Conservation (phyloP, 371 early-diverging fungal species). For the Mucor circinelloides region DNA sequence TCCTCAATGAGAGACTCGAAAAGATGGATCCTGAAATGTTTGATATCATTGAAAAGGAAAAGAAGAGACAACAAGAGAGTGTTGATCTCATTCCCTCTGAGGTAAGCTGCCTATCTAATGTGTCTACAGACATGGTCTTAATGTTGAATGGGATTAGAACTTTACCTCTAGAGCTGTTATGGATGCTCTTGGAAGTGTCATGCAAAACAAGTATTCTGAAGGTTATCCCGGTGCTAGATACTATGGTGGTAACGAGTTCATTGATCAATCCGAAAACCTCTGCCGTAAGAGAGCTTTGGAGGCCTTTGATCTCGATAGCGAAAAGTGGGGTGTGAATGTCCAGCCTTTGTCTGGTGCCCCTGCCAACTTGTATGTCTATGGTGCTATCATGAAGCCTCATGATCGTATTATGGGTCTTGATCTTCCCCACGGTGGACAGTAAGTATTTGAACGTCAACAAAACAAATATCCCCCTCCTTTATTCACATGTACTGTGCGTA, state of each 20-base stretch:
- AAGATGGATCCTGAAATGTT: conserved; percentile 92
- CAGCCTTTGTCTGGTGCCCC: conserved; percentile 96
- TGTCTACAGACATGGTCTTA: background rate
- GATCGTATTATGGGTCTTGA: conserved; percentile 99
- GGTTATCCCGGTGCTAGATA: conserved; percentile 98
- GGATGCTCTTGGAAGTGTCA: conserved; percentile 96
- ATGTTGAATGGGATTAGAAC: conserved; percentile 67
- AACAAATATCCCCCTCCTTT: background rate
- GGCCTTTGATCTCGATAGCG: conserved; percentile 87
- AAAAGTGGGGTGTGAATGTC: conserved; percentile 99
- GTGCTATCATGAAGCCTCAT: conserved; percentile 95
- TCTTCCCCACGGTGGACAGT: conserved; percentile 99
- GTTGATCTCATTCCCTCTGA: conserved; percentile 97
- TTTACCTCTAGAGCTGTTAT: conserved; percentile 97
- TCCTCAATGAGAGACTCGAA: conserved; percentile 70
- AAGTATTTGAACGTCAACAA: conserved; percentile 33
- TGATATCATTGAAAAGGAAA: conserved; percentile 95
- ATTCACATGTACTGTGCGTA: conserved; percentile 19
- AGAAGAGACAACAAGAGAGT: conserved; percentile 93
- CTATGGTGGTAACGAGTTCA: conserved; percentile 99
- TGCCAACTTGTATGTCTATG: conserved; percentile 98
- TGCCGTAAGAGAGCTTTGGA: conserved; percentile 97
- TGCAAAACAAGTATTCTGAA: conserved; percentile 99
- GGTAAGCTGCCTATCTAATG: conserved; percentile 43
- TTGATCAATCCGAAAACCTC: conserved; percentile 94